phyloP scores from a whole-genome alignment of 495 filamentous ascomycete species.

The Podospora bellae-mahoneyi region DNA sequence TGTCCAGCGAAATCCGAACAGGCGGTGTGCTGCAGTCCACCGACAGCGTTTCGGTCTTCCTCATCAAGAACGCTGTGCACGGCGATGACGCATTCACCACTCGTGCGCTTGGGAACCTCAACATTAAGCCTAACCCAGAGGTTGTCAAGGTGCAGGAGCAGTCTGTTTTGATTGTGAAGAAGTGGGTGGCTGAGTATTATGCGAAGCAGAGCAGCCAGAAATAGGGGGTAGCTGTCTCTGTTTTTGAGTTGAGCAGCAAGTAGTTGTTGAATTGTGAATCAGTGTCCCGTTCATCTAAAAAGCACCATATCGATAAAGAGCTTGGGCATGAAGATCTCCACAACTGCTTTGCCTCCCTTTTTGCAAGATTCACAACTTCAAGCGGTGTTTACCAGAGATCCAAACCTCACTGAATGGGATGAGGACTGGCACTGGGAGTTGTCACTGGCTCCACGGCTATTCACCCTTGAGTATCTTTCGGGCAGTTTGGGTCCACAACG shows the following conservation, averaged over 20 bases:
- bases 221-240: not conserved
- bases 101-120: constrained; percentile 34
- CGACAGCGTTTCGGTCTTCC: constrained; percentile 44
- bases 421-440: not conserved
- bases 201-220: constrained; percentile 20
- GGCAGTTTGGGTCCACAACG: not conserved
- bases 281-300: too few species aligned
- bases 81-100: constrained; percentile 47
- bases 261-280: too few species aligned
- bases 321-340: too few species aligned
- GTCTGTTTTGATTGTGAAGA: constrained; percentile 37
- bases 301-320: too few species aligned
- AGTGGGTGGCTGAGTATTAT: constrained; percentile 47
- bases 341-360: too few species aligned
- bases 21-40: constrained; percentile 51
- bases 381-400: not conserved
- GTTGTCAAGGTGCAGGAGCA: constrained; percentile 38
- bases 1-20: constrained; percentile 53
- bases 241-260: not conserved
- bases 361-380: too few species aligned
- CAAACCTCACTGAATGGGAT: not conserved
- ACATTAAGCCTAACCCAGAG: constrained; percentile 38
- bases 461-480: not conserved
- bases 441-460: not conserved
- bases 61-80: constrained; percentile 57